These are phyloP conservation scores for Hypoxylon cercidicola DNA, from an alignment of 495 filamentous ascomycete species.

Conservation along the genomic window DNA sequence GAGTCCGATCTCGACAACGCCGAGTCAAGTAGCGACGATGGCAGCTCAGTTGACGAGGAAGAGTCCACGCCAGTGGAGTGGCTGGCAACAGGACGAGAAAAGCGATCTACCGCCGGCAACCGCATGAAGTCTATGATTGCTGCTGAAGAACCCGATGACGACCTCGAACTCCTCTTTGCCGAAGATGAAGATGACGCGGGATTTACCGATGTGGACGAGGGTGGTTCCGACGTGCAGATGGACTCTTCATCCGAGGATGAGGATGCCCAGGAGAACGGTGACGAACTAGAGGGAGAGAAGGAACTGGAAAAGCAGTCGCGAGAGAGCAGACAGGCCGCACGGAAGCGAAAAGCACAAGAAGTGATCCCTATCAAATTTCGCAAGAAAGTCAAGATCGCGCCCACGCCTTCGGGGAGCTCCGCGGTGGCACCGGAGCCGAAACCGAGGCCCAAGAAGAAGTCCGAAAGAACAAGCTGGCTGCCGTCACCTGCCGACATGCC, in stretches of 20 bases:
- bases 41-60: slow-evolving; percentile 28
- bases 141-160: slow-evolving; percentile 78
- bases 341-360: slow-evolving; percentile 83
- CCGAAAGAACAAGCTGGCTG: slow-evolving; percentile 89
- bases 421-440: slow-evolving; percentile 56
- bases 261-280: slow-evolving; percentile 72
- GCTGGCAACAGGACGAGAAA: slow-evolving; percentile 78
- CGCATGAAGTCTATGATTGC: slow-evolving; percentile 83
- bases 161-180: slow-evolving; percentile 82
- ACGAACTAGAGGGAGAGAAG: slow-evolving; percentile 74
- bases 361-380: slow-evolving; percentile 62
- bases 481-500: slow-evolving; percentile 82
- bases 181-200: slow-evolving; percentile 89
- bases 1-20: slow-evolving; percentile 31
- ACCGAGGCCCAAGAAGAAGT: slow-evolving; percentile 88
- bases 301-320: slow-evolving; percentile 71
- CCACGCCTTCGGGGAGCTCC: slow-evolving; percentile 59
- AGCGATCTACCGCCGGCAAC: slow-evolving; percentile 87
- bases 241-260: slow-evolving; percentile 86
- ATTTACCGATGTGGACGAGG: slow-evolving; percentile 74
- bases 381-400: slow-evolving; percentile 66
- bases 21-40: slow-evolving; percentile 46
- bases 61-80: slow-evolving; percentile 66
- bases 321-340: slow-evolving; percentile 57
- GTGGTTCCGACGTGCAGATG: slow-evolving; percentile 79